Conservation (phyloP, 225 moss, liverwort and hornwort species). For the Antitrichia curtipendula region DNA sequence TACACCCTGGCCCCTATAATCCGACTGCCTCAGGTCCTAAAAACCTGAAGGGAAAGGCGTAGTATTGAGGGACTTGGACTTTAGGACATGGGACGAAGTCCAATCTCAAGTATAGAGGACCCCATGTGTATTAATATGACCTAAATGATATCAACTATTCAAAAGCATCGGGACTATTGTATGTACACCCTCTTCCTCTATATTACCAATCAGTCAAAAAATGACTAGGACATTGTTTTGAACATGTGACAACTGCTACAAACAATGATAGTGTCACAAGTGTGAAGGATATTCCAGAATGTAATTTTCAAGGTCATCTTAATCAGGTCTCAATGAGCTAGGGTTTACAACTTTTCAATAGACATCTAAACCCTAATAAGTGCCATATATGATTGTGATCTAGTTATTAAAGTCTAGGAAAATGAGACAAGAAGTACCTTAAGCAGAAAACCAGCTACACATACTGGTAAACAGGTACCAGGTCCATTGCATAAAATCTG, state of each 20-base stretch:
- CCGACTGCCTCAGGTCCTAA: not conserved
- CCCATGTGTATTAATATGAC: not conserved
- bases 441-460: slow-evolving; percentile 68
- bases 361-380: not conserved
- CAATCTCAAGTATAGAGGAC: not conserved
- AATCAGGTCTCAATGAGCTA: no score
- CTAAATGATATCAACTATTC: not conserved
- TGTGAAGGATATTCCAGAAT: not conserved
- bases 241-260: not conserved
- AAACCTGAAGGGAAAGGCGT: not conserved
- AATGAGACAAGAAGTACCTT: slow-evolving; percentile 40
- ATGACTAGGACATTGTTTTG: not conserved
- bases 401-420: not conserved
- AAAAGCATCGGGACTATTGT: not conserved
- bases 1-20: not conserved
- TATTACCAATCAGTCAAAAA: not conserved
- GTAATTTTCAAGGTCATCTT: not conserved
- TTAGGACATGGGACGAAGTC: not conserved
- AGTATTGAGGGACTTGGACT: not conserved
- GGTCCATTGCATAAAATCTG: slow-evolving; percentile 96
- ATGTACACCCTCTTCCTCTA: not conserved
- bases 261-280: not conserved
- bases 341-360: not conserved
- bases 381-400: not conserved
- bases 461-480: slow-evolving; percentile 89